phyloP scores from a whole-genome alignment of 495 filamentous ascomycete species.

The Niebla homalea region DNA sequence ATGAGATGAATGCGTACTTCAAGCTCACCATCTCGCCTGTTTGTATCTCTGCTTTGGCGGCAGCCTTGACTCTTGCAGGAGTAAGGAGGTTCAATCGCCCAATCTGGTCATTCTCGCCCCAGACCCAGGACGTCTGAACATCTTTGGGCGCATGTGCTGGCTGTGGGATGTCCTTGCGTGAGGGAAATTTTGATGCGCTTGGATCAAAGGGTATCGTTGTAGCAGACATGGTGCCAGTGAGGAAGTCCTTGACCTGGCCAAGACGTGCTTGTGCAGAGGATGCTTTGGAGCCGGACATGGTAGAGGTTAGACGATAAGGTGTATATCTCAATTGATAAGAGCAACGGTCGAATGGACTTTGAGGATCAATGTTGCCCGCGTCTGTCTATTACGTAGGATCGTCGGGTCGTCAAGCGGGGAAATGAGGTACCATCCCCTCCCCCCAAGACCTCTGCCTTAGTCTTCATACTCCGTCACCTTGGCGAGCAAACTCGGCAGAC shows the following conservation, averaged over 20 bases:
- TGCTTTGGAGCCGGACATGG: no score
- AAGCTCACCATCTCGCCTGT: conserved; percentile 40
- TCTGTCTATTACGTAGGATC: no score
- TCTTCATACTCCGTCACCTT: no score
- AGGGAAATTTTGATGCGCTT: conserved; percentile 36
- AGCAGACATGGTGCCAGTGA: conserved; percentile 30
- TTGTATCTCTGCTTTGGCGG: conserved; percentile 35
- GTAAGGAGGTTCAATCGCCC: conserved; percentile 48
- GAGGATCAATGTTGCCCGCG: no score
- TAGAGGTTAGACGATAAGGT: no score
- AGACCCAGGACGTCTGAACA: conserved; percentile 44
- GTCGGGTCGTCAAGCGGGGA: no score
- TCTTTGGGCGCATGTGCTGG: conserved; percentile 30
- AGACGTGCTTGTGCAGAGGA: conserved; percentile 20
- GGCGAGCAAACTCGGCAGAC: no score
- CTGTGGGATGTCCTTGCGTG: conserved; percentile 36
- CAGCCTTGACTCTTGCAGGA: conserved; percentile 36
- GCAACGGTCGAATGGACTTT: background rate
- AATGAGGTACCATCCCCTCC: no score
- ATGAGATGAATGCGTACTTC: conserved; percentile 23
- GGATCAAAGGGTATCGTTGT: conserved; percentile 42
- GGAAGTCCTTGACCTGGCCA: conserved; percentile 27
- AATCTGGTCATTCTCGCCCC: conserved; percentile 46
- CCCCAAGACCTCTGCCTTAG: no score
- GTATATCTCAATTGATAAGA: background rate